Evolutionary conservation across 139 green algal species (phyloP).

Genomic region (Coccomyxa sp.): DNA sequence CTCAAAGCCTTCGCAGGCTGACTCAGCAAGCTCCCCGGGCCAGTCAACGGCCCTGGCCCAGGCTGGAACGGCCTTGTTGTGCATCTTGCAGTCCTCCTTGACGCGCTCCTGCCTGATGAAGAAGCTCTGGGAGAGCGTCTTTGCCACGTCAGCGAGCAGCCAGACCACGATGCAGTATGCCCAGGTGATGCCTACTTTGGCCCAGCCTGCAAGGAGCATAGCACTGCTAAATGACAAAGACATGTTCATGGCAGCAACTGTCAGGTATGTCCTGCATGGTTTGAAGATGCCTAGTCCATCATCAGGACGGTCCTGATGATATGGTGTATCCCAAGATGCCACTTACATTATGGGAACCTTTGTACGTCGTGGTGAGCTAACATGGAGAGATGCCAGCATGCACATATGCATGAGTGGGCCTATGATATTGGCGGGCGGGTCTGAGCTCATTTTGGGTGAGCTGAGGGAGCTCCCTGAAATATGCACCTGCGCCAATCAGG

Average conservation of each 20-base stretch:
- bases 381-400: too few relatives aligned
- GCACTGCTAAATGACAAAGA: too few relatives aligned
- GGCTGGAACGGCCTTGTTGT: background rate
- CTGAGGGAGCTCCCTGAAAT: background rate
- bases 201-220: constrained; percentile 25
- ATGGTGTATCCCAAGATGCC: too few relatives aligned
- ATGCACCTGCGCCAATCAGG: constrained; percentile 26
- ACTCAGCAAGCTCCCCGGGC: background rate
- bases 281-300: too few relatives aligned
- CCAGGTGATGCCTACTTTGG: constrained; percentile 22
- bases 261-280: too few relatives aligned
- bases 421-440: too few relatives aligned
- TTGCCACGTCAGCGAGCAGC: constrained; percentile 25
- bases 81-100: constrained; percentile 19
- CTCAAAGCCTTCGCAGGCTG: background rate
- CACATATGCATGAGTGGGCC: too few relatives aligned
- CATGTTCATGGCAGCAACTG: too few relatives aligned
- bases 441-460: background rate
- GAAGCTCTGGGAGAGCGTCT: constrained; percentile 9
- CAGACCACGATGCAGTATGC: constrained; percentile 25
- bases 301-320: too few relatives aligned
- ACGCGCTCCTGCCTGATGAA: background rate
- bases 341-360: too few relatives aligned
- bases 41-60: constrained; percentile 14
- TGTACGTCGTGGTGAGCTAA: too few relatives aligned